These are phyloP conservation scores for Stenogyne calaminthoides DNA, from an alignment of 305 asterid genomes.

Conservation along the genomic window DNA sequence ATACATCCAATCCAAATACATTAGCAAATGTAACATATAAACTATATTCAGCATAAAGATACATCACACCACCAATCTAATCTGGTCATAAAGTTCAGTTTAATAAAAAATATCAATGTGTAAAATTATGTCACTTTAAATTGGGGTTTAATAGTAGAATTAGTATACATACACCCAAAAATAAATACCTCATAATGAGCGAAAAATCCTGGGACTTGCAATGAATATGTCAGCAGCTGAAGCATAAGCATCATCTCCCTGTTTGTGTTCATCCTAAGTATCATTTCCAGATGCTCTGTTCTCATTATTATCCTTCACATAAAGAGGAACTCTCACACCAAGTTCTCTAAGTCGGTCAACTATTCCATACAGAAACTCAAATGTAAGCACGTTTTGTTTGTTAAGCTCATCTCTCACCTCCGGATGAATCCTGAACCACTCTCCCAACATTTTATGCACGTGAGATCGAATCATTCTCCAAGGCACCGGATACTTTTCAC, in stretches of 20 bases:
- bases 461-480: conserved; percentile 95
- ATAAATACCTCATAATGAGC: not conserved
- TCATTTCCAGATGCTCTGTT: conserved; percentile 29
- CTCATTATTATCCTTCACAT: conserved; percentile 39
- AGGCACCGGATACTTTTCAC: conserved; percentile 86
- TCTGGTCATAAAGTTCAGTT: not conserved
- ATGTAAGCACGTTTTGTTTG: conserved; percentile 62
- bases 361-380: conserved; percentile 69
- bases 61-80: not conserved
- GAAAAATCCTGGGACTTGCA: conserved; percentile 9
- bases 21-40: not conserved
- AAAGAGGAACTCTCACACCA: conserved; percentile 68
- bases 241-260: not conserved
- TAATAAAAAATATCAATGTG: not conserved
- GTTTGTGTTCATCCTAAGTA: conserved; percentile 8
- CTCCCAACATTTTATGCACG: conserved; percentile 86
- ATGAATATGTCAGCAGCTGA: not conserved
- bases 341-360: conserved; percentile 67
- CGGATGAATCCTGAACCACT: conserved; percentile 84
- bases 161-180: not conserved
- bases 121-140: not conserved
- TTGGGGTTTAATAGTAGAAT: not conserved
- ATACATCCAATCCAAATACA: not conserved
- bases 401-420: conserved; percentile 71
- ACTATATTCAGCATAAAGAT: not conserved